phyloP scores from a whole-genome alignment of 78 protist genomes.

The Dictyostelium firmibasis region DNA sequence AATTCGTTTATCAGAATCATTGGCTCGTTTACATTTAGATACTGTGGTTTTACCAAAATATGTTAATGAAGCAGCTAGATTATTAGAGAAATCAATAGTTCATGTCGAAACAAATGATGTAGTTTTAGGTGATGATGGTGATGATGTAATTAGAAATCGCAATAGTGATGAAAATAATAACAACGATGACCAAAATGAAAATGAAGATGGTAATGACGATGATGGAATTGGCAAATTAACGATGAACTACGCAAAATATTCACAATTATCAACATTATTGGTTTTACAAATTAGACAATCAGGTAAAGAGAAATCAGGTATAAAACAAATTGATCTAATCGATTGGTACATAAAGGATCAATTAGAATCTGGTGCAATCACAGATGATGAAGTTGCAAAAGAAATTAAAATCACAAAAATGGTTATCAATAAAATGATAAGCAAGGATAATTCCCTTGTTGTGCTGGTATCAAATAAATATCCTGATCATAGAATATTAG shows the following conservation, averaged over 20 bases:
- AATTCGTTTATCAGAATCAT: constrained; percentile 96
- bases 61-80: constrained; percentile 79
- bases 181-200: background rate
- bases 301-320: background rate
- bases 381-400: background rate
- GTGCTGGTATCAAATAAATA: background rate
- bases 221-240: background rate
- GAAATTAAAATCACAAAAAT: background rate
- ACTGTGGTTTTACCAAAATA: constrained; percentile 6
- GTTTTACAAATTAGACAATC: background rate
- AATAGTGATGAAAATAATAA: background rate
- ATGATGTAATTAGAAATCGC: background rate
- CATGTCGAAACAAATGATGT: constrained; percentile 80
- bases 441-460: constrained; percentile 12
- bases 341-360: constrained; percentile 41
- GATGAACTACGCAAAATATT: background rate
- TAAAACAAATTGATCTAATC: constrained; percentile 24
- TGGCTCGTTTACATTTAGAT: constrained; percentile 88
- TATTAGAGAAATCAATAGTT: constrained; percentile 82
- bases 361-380: background rate
- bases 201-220: background rate
- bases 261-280: background rate
- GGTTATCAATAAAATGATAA: constrained; percentile 43
- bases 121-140: constrained; percentile 13
- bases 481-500: constrained; percentile 10